Percentiles rank a stretch among this genome's conserved stretches.
phyloP scores from a whole-genome alignment of 75 land plant species.

The Selaginella tamariscina region DNA sequence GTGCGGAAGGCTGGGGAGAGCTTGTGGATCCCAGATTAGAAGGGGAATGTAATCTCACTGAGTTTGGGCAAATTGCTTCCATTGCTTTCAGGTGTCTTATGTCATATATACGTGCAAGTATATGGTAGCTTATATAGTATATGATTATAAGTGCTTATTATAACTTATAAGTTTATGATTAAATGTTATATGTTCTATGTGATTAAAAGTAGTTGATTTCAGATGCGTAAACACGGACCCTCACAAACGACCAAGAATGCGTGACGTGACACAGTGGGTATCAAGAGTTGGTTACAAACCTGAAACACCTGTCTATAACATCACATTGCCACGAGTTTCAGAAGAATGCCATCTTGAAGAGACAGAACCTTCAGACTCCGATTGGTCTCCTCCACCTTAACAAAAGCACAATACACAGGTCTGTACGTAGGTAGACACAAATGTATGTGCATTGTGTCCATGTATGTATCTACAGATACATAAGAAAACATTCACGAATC shows the following conservation, averaged over 20 bases:
- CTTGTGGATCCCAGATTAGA: conserved; percentile 52
- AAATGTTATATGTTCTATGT: too few species aligned
- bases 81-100: conserved; percentile 53
- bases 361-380: neutral
- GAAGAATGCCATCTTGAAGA: neutral
- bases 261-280: conserved; percentile 56
- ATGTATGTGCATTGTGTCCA: too few species aligned
- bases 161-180: too few species aligned
- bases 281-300: conserved; percentile 33
- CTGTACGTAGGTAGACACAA: too few species aligned
- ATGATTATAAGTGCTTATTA: too few species aligned
- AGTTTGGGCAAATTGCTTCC: conserved; percentile 34
- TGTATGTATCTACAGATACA: too few species aligned
- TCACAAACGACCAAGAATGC: conserved; percentile 67
- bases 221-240: conserved; percentile 47
- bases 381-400: too few species aligned
- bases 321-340: neutral
- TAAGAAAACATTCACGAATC: too few species aligned
- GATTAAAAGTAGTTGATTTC: too few species aligned
- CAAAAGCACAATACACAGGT: too few species aligned
- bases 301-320: neutral
- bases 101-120: too few species aligned
- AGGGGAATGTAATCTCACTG: conserved; percentile 29
- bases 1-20: conserved; percentile 67
- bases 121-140: too few species aligned